Conservation (phyloP, 495 filamentous ascomycete genomes). For the Aspergillus sclerotioniger region DNA sequence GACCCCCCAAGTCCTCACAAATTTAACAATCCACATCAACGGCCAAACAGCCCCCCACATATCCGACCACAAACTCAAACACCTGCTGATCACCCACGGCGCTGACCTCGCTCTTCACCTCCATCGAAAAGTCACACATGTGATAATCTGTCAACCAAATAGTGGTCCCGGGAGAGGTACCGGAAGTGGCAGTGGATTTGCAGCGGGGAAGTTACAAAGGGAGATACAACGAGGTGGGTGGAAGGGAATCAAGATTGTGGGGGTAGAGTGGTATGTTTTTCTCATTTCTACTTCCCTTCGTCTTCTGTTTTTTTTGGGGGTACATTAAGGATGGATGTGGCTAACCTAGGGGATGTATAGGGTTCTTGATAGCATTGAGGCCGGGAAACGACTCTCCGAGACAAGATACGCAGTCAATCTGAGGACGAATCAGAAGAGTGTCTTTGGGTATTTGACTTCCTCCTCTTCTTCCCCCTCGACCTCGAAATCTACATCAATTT, state of each 20-base stretch:
- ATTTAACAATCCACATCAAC: constrained; percentile 79
- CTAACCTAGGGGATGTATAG: constrained; percentile 31
- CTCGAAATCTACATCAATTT: constrained; percentile 6
- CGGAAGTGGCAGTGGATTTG: constrained; percentile 74
- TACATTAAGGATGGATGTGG: neutral
- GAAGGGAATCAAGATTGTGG: constrained; percentile 73
- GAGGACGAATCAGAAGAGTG: constrained; percentile 60
- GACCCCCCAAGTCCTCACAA: constrained; percentile 56
- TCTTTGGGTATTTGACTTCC: constrained; percentile 47
- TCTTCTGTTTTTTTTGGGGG: neutral
- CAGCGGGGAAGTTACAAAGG: constrained; percentile 77
- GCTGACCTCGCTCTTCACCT: constrained; percentile 66
- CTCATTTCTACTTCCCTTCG: constrained; percentile 6
- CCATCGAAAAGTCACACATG: constrained; percentile 77
- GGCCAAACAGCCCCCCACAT: constrained; percentile 78
- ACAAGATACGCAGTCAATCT: constrained; percentile 63
- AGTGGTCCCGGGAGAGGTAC: constrained; percentile 26
- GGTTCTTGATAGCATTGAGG: constrained; percentile 76
- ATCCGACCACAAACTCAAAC: constrained; percentile 84
- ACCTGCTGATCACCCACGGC: constrained; percentile 70
- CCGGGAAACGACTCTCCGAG: constrained; percentile 72
- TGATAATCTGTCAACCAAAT: constrained; percentile 71
- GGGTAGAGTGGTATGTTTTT: constrained; percentile 71
- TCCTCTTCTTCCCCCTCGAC: neutral
- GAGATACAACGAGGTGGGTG: constrained; percentile 64